These are phyloP conservation scores for Curvularia verruculosa DNA, from an alignment of 2,329 filamentous ascomycete genomes.

Conservation along the genomic window DNA sequence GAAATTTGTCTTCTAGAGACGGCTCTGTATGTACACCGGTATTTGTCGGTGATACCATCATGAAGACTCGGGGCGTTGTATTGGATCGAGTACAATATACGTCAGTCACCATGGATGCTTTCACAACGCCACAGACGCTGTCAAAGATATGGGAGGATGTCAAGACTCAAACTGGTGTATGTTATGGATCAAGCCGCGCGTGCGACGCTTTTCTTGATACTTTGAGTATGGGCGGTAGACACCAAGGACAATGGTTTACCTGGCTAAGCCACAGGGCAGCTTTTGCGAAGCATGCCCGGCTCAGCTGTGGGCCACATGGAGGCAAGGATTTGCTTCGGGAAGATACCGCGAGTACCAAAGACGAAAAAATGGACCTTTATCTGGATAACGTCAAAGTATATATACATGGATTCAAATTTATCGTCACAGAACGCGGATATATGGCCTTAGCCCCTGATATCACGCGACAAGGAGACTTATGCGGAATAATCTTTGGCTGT, in stretches of 20 bases:
- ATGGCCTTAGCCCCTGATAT: not conserved
- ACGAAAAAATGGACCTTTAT: not conserved
- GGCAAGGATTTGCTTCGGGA: not conserved
- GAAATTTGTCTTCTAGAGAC: not conserved
- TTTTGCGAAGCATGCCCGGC: not conserved
- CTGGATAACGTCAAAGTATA: not conserved
- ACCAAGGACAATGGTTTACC: not conserved
- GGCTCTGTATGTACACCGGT: not conserved
- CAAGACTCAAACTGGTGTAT: not conserved
- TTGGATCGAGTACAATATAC: not conserved
- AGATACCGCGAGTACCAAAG: not conserved
- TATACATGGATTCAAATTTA: not conserved
- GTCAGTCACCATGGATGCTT: not conserved
- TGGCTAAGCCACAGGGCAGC: not conserved
- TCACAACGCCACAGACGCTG: not conserved
- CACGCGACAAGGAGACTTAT: not conserved
- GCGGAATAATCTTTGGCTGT: not conserved
- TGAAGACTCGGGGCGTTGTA: not conserved
- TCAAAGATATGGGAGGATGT: not conserved
- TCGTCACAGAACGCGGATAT: not conserved
- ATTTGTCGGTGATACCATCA: not conserved
- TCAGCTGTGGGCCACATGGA: not conserved
- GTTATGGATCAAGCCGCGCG: not conserved
- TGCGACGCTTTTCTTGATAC: not conserved
- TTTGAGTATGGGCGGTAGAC: not conserved